Evolutionary conservation across 2,329 filamentous ascomycete genomes (phyloP), one percentile per base, ranked within the genome.

Genomic region (Mycosphaerella sp.): DNA sequence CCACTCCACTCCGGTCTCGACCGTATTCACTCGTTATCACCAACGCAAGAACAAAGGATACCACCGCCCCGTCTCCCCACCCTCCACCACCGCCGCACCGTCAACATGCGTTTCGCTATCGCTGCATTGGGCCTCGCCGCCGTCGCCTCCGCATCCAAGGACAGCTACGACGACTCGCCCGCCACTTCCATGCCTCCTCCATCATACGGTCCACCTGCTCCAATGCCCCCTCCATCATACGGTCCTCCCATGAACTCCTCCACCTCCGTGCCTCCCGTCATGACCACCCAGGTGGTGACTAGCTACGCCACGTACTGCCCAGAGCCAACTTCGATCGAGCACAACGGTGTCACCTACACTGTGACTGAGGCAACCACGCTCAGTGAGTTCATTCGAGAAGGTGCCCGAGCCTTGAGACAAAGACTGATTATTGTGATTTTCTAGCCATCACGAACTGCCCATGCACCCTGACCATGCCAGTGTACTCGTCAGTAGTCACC

Each of bases 381-480:
- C 17, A 41, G 36, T 39, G 3, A 39, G 36, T 39, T 18, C 9
- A 10, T 10, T 32, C 13, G 30, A n/a, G 30, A 32, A n/a, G 3
- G 30, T 32, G 8, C 9, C 2, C 9, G 30, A 10, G 30, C 4
- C 13, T 5, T 32, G 9, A 30, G 10, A 7, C 30, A 10, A 10
- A 32, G 13, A n/a, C 30, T 32, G 30, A 32, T 32, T 32, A 7
- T 32, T 21, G 4, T 7, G 30, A 32, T 32, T 32, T 32, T 32
- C 36, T 16, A 16, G n/a, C 37, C 37, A 53, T 60, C 53, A 60
- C 55, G 43, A 52, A 59, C 57, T 59, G 55, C 50, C 57, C 57
- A 32, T 59, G 55, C 55, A 61, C 57, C 41, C 46, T 61, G 40
- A 59, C 55, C 49, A 55, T 53, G 57, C 57, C 57, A 50, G 55